phyloP scores from a whole-genome alignment of 2,329 filamentous ascomycete species.

The Rugonectria rugulosa region DNA sequence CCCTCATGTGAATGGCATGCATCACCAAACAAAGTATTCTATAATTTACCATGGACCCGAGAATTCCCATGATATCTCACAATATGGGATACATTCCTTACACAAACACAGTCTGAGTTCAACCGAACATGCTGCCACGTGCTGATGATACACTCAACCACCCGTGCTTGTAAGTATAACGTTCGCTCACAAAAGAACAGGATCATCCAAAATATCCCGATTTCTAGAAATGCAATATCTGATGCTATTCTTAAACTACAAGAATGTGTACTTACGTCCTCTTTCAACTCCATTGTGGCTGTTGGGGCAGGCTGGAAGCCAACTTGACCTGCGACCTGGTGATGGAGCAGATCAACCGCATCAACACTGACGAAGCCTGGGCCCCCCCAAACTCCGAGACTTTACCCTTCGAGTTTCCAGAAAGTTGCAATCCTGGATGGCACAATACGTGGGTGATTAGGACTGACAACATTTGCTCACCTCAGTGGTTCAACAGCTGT shows the following conservation, averaged over 20 bases:
- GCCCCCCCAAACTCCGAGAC: slow-evolving; percentile 22
- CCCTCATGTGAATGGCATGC: no score
- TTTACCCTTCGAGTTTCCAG: slow-evolving; percentile 37
- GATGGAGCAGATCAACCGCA: slow-evolving; percentile 38
- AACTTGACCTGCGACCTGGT: slow-evolving; percentile 34
- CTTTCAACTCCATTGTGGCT: slow-evolving; percentile 39
- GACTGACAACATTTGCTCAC: slow-evolving; percentile 25
- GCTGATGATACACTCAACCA: no score
- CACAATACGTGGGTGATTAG: slow-evolving; percentile 34
- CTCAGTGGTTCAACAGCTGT: slow-evolving; percentile 29
- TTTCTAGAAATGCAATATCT: neutral
- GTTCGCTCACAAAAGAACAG: no score
- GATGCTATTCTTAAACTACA: neutral
- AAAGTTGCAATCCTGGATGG: slow-evolving; percentile 36
- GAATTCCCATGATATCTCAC: no score
- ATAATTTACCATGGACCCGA: no score
- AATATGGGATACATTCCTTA: no score
- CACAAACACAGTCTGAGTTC: no score
- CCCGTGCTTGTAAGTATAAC: no score
- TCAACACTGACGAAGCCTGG: slow-evolving; percentile 40
- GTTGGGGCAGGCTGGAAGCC: slow-evolving; percentile 34
- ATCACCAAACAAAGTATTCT: no score
- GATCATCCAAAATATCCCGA: neutral
- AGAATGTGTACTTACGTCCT: slow-evolving; percentile 42
- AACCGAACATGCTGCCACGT: no score